These are phyloP conservation scores for cucumber (Cucumis sativus) DNA, from an alignment of 306 rosid genomes.

Conservation along the genomic window DNA sequence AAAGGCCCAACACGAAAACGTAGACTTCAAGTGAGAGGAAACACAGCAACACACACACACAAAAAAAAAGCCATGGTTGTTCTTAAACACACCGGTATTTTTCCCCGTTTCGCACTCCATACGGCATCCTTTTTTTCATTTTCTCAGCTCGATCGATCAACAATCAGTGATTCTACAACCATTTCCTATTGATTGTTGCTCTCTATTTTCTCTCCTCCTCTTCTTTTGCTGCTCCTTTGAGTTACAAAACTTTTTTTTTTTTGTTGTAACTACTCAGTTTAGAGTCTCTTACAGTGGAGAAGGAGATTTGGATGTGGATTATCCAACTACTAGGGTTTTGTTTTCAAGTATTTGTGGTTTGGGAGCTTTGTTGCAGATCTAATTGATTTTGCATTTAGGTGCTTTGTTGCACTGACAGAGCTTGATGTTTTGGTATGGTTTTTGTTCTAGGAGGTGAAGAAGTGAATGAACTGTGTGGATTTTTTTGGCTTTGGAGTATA, in stretches of 20 bases:
- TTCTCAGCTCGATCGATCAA: background rate
- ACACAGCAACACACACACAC: background rate
- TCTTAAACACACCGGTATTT: slow-evolving; percentile 5
- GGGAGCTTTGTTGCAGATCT: slow-evolving; percentile 26
- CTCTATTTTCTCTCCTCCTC: background rate
- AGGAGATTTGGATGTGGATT: background rate
- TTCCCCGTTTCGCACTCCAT: slow-evolving; percentile 35
- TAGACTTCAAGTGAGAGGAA: slow-evolving; percentile 42
- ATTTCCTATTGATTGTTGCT: background rate
- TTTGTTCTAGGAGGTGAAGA: slow-evolving; percentile 11
- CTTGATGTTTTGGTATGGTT: slow-evolving; percentile 13
- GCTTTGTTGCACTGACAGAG: slow-evolving; percentile 3
- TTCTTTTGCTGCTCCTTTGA: background rate
- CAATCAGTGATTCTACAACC: background rate
- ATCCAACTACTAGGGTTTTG: background rate
- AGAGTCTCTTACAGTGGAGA: background rate
- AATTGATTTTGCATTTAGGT: slow-evolving; percentile 7
- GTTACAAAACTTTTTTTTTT: background rate
- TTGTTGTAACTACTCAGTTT: background rate
- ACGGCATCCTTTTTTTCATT: slow-evolving; percentile 11
- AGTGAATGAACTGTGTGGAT: slow-evolving; percentile 11
- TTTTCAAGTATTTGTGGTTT: background rate
- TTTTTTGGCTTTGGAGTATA: slow-evolving; percentile 5
- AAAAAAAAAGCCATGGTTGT: background rate
- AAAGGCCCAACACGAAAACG: slow-evolving; percentile 26